phyloP scores from a whole-genome alignment of 345 rosid genomes.

The Heritiera fomes region DNA sequence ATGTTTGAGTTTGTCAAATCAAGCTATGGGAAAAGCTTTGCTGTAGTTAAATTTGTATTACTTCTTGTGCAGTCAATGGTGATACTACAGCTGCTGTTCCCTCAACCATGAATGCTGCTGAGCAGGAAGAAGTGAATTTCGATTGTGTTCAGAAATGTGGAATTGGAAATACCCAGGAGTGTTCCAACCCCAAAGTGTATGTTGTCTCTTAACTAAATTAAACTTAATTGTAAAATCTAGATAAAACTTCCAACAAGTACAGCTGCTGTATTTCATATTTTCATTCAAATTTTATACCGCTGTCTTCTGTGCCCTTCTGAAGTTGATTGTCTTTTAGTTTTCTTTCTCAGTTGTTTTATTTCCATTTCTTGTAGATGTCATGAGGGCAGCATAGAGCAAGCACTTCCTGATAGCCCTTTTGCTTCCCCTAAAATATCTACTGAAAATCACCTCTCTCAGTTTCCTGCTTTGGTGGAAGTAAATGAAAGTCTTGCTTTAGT shows the following conservation, averaged over 20 bases:
- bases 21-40: neutral
- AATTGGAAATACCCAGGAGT: constrained; percentile 27
- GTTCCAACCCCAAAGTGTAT: constrained; percentile 21
- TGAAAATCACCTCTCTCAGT: constrained; percentile 30
- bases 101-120: constrained; percentile 20
- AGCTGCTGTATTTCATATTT: constrained; percentile 22
- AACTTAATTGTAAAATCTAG: constrained; percentile 2
- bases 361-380: constrained; percentile 21
- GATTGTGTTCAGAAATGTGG: constrained; percentile 23
- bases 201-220: constrained; percentile 35
- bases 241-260: constrained; percentile 5
- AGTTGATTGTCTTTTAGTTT: constrained; percentile 1
- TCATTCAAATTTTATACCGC: neutral
- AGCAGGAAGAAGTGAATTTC: constrained; percentile 40
- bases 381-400: constrained; percentile 49
- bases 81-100: constrained; percentile 33
- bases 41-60: constrained; percentile 20
- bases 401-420: constrained; percentile 56
- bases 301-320: constrained; percentile 10
- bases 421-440: constrained; percentile 50
- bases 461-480: constrained; percentile 30
- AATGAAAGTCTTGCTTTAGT: constrained; percentile 35
- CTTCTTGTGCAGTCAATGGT: constrained; percentile 36
- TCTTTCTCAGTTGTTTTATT: constrained; percentile 17
- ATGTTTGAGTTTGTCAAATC: neutral